Evolutionary conservation across 2,329 filamentous ascomycete genomes (phyloP), one percentile per base, ranked within the genome.

Genomic region (Monilinia fructicola): DNA sequence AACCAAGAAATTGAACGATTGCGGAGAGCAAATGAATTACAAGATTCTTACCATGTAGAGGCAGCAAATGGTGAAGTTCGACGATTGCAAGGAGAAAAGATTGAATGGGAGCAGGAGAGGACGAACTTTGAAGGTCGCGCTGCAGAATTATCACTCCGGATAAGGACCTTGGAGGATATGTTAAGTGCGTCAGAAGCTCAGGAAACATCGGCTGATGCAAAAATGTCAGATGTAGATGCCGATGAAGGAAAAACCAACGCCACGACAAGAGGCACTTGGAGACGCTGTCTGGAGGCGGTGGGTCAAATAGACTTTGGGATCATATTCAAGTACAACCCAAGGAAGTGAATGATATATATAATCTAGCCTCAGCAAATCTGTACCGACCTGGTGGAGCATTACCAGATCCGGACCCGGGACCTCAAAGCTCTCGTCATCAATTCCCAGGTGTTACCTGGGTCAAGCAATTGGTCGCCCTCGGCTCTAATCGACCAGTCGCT

Each of bases 331-430:
- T n/a, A 6, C 35, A 61, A 12, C 55, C 64, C 26, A 21, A 23
- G 18, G 64, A 60, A 35, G 55, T 66, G 11, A 35, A 54, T 14
- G 64, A 26, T 31, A 38, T 66, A 21, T 66, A 61, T 26, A 3
- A 7, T n/a, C 55, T 66, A 14, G 64, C 64, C 12, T n/a, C n/a
- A n/a, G 58, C 64, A 35, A 61, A 66, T 53, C 28, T 65, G 16
- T 59, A 59, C 26, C 64, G 55, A 16, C 44, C 58, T 4, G 28
- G 58, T 11, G 58, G 44, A 6, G 58, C 28, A 10, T 35, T 50
- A 16, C 58, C 44, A 38, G 58, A 60, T 50, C 14, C 31, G n/a
- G 21, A 50, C 21, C 58, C 28, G 9, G 21, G 58, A 21, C 21
- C 28, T 7, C 42, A 60, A 16, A 60, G 44, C 28, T 3, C 56